Evolutionary conservation across 2,329 filamentous ascomycete species (phyloP), one percentile per base, ranked within the genome.

Genomic region (Emergomyces orientalis): DNA sequence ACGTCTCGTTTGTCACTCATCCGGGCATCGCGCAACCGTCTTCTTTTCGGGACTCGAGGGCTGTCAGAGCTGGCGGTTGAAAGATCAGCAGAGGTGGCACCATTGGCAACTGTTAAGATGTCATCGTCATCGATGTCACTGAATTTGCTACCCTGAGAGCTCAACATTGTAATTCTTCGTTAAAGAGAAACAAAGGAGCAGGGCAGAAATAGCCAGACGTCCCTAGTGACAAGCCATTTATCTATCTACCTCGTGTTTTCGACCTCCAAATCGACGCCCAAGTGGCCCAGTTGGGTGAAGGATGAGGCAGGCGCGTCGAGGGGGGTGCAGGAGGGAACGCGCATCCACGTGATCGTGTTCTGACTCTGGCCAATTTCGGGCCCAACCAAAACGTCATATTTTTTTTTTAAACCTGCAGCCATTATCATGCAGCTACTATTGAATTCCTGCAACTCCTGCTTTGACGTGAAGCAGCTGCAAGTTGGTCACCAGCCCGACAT

Each of bases 11-110:
- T 32, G 39, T 34, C 25, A 27, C 25, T 47, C 25, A 27, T 17
- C 30, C 27, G 25, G 17, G 27, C 41, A 45, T 34, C 27, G 62
- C 68, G 67, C 32, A 75, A 60, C 49, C 75, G 74, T 52, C 71
- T 73, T 52, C 75, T 71, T 63, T 77, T 77, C 7, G 69, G 60
- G 13, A 73, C 69, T 57, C 69, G 74, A 17, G 71, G 66, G 22
- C 68, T 67, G 22, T 68, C 65, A 14, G 57, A 57, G 32, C 45
- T 39, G 22, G 43, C 27, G 32, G 39, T 30, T 17, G 52, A 25
- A 19, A 25, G 22, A 52, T 41, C 55, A 47, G 60, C 60, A 34
- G 54, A 45, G 1, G 34, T 11, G 30, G 49, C 47, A 6, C 17
- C 22, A 32, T 52, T 19, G 19, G 52, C 56, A 45, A 52, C 30